Base-by-base conservation (phyloP, 768 basidiomycete species). In the Rhodotorula paludigena region DNA sequence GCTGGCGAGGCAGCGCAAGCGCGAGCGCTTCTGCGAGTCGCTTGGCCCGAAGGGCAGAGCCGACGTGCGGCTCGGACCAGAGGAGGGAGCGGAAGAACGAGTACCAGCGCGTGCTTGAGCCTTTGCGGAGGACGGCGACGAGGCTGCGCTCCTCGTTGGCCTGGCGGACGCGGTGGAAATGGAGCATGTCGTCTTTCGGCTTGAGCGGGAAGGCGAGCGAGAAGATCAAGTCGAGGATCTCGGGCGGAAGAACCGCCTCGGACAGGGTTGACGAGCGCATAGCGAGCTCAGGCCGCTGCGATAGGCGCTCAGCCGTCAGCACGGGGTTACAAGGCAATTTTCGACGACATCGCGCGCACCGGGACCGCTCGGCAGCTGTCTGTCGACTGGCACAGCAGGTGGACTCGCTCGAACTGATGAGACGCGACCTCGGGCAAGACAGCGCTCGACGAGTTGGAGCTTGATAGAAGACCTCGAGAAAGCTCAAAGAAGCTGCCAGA, bases 1-100 rank as follows among this genome's bases (percentile, higher is more conserved):
- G 66, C 83, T 86, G 72, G 85, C 85, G 64, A 85, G 86, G 11
- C 85, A 85, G 75, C 81, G 61, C 36, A 57, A 63, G 33, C 10
- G 52, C 32, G 28, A 57, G 33, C 12, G 44, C 20, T 23, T 23
- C 36, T 33, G 33, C 2, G 44, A 54, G 25, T 38, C 20, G 28
- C 57, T 63, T 57, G 41, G 57, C 35, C 39, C 63, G 57, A 5
- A 1, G 2, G 3, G 9, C 8, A 4, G n/a, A 20, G 1, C 28
- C 36, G 59, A 60, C 36, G 48, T 51, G 28, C 1, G 38, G 48
- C 9, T 35, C 35, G 28, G 3, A 20, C 38, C 49, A 60, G 28
- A 60, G 36, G 38, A 60, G 57, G 21, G 57, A 59, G 32, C 57
- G 57, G 25, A 48, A 9, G 44, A 45, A 59, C 20, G 57, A n/a